Base-by-base conservation (phyloP, 139 green algal genomes). In the Klebsormidium nitens region DNA sequence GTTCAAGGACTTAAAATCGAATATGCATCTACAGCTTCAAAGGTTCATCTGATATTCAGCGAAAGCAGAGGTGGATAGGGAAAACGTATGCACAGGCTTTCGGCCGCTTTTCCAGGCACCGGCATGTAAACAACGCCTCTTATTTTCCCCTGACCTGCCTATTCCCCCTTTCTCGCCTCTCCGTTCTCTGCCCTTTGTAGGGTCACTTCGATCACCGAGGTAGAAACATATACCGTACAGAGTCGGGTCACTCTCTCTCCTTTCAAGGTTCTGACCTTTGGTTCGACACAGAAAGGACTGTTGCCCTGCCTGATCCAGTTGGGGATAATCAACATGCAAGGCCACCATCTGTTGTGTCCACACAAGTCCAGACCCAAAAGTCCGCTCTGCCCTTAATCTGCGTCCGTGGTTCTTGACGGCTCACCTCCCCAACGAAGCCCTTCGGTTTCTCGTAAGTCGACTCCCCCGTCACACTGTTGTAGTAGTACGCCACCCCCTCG, bases 401-500 rank as follows among this genome's bases (percentile, higher is more conserved):
- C 14, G 42, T 50, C 8, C 42, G 42, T 8, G 28, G n/a, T n/a
- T n/a, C n/a, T n/a, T n/a, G 17, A 61, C 52, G 6, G 4, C 65
- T 47, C 58, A 72, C 61, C 37, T 65, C 48, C 49, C 44, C 44
- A 19, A 50, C 75, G 35, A 75, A 86, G 87, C 11, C 82, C 77
- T 37, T 78, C 44, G 1, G 87, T 79, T 52, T 69, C 49, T 46
- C 64, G 82, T 86, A 93, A 0, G 71, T 72, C 14, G 81, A 89
- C 65, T 86, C 77, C 0, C 63, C 64, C 0, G 82, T 91, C 29
- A 86, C 17, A 1, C 74, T 81, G 69, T 93, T 93, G 79, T 86
- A 89, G 58, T 87, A 93, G 52, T 91, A 93, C 32, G 76, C 23
- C 46, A 87, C 76, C 65, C 84, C 86, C 26, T 83, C 71, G 1